Percentiles rank a stretch among this genome's conserved stretches.
These are phyloP conservation scores for Colletotrichum agaves DNA, from an alignment of 2,329 filamentous ascomycete species.

Conservation along the genomic window DNA sequence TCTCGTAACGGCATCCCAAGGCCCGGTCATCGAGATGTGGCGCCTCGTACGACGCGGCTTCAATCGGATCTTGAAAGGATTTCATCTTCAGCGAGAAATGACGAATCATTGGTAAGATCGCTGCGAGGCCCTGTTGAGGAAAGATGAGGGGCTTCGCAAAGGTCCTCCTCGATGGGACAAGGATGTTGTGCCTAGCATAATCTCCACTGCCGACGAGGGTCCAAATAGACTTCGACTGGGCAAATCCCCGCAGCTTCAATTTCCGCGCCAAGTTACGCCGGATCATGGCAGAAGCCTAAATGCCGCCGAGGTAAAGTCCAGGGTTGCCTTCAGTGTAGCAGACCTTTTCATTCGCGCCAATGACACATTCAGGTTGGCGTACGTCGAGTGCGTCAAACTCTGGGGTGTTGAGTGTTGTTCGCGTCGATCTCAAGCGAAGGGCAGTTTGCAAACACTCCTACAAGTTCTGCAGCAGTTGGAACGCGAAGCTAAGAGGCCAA, in stretches of 20 bases:
- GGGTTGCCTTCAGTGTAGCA: neutral
- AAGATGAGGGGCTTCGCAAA: conserved; percentile 7
- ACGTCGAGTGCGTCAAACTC: neutral
- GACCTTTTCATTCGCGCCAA: neutral
- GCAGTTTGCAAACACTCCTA: neutral
- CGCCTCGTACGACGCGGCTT: conserved; percentile 29
- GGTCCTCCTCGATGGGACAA: conserved; percentile 2
- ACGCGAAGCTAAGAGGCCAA: neutral
- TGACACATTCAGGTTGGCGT: neutral
- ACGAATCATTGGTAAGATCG: conserved; percentile 21
- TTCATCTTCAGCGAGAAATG: neutral
- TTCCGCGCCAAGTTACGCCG: conserved; percentile 13
- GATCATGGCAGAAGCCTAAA: neutral
- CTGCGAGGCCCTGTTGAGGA: conserved; percentile 11
- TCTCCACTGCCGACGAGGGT: neutral
- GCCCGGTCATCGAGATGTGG: conserved; percentile 2
- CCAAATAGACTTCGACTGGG: conserved; percentile 22
- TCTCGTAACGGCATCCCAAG: neutral
- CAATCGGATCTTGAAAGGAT: neutral
- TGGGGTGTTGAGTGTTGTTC: neutral
- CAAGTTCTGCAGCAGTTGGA: neutral
- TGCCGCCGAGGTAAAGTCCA: conserved; percentile 25
- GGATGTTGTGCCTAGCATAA: conserved; percentile 15
- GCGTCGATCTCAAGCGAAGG: neutral
- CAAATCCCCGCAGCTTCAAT: conserved; percentile 31